phyloP scores from a whole-genome alignment of 2,329 filamentous ascomycete genomes.

The Monosporascus sp. region DNA sequence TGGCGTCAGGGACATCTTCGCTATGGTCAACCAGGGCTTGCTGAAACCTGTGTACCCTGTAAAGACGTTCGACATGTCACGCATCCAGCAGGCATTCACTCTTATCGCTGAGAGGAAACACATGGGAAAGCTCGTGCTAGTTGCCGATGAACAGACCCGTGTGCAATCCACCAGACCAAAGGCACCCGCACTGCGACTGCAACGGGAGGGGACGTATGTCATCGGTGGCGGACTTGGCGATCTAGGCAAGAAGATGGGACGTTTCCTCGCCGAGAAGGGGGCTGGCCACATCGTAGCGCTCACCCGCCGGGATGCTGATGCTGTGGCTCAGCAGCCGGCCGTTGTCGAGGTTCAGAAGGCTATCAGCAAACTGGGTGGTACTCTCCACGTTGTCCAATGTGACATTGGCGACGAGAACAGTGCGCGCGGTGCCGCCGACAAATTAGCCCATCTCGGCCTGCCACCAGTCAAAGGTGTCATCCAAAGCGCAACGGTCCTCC shows the following conservation, averaged over 20 bases:
- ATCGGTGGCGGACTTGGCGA: conserved; percentile 30
- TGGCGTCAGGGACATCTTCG: background rate
- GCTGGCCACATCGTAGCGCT: conserved; percentile 27
- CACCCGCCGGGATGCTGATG: conserved; percentile 19
- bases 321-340: conserved; percentile 3
- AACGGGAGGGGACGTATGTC: conserved; percentile 22
- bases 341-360: conserved; percentile 4
- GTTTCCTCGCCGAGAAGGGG: conserved; percentile 22
- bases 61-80: conserved; percentile 7
- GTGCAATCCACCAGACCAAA: conserved; percentile 14
- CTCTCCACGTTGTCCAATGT: conserved; percentile 26
- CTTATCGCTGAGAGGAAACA: conserved; percentile 34
- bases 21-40: background rate
- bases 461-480: conserved; percentile 35
- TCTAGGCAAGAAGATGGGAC: conserved; percentile 21
- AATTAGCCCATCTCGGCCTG: background rate
- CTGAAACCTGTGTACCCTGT: conserved; percentile 16
- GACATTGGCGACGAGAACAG: conserved; percentile 24
- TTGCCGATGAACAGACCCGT: conserved; percentile 4
- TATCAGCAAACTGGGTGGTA: conserved; percentile 7
- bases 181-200: conserved; percentile 5
- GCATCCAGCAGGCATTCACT: conserved; percentile 31
- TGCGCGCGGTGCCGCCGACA: background rate
- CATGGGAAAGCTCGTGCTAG: conserved; percentile 33
- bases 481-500: conserved; percentile 33